These are phyloP conservation scores for Penicillium sp. DNA, from an alignment of 2,329 filamentous ascomycete species.

Conservation along the genomic window DNA sequence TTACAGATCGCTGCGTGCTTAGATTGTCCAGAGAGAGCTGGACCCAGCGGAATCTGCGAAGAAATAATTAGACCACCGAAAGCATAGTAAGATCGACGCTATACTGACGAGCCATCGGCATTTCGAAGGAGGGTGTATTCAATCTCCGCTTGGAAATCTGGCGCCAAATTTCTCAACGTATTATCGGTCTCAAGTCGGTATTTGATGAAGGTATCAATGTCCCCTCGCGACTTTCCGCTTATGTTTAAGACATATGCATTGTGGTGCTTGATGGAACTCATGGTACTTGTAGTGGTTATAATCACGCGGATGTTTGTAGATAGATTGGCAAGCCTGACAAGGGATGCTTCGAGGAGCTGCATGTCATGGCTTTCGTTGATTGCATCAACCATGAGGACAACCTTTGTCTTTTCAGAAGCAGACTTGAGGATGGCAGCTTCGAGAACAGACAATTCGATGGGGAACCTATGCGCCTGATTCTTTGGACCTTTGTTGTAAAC, in stretches of 20 bases:
- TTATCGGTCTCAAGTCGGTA: conserved; percentile 10
- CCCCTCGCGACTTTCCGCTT: conserved; percentile 8
- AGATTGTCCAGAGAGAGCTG: conserved; percentile 18
- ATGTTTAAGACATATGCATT: conserved; percentile 5
- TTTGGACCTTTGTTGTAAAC: conserved; percentile 10
- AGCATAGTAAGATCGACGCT: neutral
- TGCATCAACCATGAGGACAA: conserved; percentile 15
- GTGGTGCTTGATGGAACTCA: neutral
- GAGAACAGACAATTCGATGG: conserved; percentile 9
- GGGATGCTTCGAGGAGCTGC: conserved; percentile 8
- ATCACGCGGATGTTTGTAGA: conserved; percentile 13
- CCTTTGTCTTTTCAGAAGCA: conserved; percentile 1
- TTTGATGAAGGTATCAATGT: conserved; percentile 13
- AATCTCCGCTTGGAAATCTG: conserved; percentile 13
- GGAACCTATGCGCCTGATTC: conserved; percentile 11
- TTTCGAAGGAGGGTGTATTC: conserved; percentile 3
- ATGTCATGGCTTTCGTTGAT: conserved; percentile 15
- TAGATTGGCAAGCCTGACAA: conserved; percentile 8
- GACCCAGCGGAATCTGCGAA: conserved; percentile 17
- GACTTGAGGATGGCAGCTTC: conserved; percentile 13
- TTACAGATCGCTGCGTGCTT: conserved; percentile 12
- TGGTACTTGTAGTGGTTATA: conserved; percentile 11
- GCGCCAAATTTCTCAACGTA: conserved; percentile 2
- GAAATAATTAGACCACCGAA: neutral
- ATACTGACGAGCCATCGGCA: conserved; percentile 17